Conservation (phyloP, 2,329 filamentous ascomycete species). For the Amauroascus niger region DNA sequence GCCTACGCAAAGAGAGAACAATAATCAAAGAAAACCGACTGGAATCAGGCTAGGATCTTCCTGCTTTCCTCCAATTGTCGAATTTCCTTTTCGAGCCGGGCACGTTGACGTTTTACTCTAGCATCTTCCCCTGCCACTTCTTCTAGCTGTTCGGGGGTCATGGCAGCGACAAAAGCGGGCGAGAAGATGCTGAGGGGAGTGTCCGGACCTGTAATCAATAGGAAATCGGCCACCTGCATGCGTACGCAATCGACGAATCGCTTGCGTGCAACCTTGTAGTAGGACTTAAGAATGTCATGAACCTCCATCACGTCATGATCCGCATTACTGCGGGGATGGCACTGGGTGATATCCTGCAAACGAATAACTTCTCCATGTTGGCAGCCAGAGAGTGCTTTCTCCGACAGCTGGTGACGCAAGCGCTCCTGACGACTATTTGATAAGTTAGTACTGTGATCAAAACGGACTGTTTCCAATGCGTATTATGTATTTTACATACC, state of each 20-base stretch:
- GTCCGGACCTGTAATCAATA: constrained; percentile 42
- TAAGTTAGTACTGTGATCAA: not conserved
- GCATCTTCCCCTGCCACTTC: constrained; percentile 51
- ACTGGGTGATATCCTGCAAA: constrained; percentile 13
- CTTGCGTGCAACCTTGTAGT: constrained; percentile 52
- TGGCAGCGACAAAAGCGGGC: constrained; percentile 40
- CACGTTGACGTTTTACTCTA: constrained; percentile 33
- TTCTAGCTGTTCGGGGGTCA: constrained; percentile 44
- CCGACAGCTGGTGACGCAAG: not conserved
- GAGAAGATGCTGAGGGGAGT: constrained; percentile 48
- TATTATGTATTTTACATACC: constrained; percentile 19
- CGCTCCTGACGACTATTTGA: not conserved
- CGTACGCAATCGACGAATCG: constrained; percentile 56
- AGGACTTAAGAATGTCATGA: constrained; percentile 51
- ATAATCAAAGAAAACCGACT: not conserved
- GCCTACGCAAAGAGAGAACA: not conserved
- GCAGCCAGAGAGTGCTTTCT: not conserved
- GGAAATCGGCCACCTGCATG: constrained; percentile 48
- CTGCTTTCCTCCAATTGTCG: constrained; percentile 31
- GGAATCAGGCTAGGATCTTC: not conserved
- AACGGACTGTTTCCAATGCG: too few species aligned
- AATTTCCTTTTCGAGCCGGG: constrained; percentile 40
- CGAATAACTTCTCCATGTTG: constrained; percentile 13
- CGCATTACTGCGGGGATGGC: constrained; percentile 26
- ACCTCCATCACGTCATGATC: constrained; percentile 43